Base-by-base conservation (phyloP, 108 stramenopile species). In the Nitzschia sp. region DNA sequence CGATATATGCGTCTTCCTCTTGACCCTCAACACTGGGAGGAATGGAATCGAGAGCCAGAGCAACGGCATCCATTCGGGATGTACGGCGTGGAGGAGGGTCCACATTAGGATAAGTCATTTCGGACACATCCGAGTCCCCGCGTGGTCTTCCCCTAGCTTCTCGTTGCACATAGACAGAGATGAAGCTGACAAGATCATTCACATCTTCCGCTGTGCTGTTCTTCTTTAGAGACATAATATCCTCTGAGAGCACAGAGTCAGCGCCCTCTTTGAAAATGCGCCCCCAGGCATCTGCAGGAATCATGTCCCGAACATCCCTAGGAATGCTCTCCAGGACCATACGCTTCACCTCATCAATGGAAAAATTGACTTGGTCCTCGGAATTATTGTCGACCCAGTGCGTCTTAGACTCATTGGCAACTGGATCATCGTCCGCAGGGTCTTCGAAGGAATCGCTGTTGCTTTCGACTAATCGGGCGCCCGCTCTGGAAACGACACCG, bases 321-420 rank as follows among this genome's bases (percentile, higher is more conserved):
- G 67, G 67, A 4, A 65, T 15, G 31, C 64, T 65, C 18, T 65
- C 48, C 64, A 65, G 17, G 6, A 65, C 64, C 29, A 65, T 32
- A 11, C 31, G 48, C 34, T 65, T 23, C 8, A 65, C 51, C 18
- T 51, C 47, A 4, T 49, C 13, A 19, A 65, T n/a, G 15, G 27
- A 29, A 9, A 65, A 58, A 4, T 29, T 5, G 56, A 42, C 38
- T 42, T 42, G 53, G n/a, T 42, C 38, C 38, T 42, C 13, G 38
- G 6, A 6, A 6, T 42, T 13, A 6, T 42, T 13, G 13, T 42
- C 38, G 9, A 42, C 38, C 38, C 38, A 42, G 13, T 42, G 38
- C 6, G 38, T 42, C 38, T 42, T 42, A 13, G 38, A 42, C 38
- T 42, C 38, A 42, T 42, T 13, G 9, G 38, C 38, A 42, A 42